Conservation (phyloP, 2,329 filamentous ascomycete species). For the Epichloe sibirici region DNA sequence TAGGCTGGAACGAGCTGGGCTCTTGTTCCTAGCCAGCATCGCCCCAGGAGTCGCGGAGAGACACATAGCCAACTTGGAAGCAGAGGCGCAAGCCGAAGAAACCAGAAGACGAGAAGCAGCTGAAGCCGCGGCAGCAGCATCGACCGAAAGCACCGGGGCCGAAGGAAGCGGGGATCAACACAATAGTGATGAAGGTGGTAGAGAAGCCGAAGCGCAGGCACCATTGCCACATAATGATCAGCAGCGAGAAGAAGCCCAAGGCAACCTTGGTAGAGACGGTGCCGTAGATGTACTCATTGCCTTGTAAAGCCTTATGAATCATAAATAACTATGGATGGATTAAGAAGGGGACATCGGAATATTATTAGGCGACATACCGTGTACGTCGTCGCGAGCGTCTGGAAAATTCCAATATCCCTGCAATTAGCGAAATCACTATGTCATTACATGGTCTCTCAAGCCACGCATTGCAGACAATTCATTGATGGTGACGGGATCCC, state of each 20-base stretch:
- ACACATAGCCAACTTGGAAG: slow-evolving; percentile 48
- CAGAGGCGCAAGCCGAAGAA: slow-evolving; percentile 33
- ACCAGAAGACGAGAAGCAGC: slow-evolving; percentile 29
- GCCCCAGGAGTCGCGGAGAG: slow-evolving; percentile 53
- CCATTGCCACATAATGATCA: slow-evolving; percentile 2
- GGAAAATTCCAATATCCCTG: neutral
- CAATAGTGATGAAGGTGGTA: neutral
- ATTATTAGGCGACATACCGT: neutral
- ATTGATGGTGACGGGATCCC: neutral
- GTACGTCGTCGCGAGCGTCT: neutral
- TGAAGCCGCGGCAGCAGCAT: slow-evolving; percentile 14
- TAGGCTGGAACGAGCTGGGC: slow-evolving; percentile 44
- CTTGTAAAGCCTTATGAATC: neutral
- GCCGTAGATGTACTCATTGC: slow-evolving; percentile 4
- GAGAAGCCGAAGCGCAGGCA: slow-evolving; percentile 3
- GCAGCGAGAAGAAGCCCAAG: neutral
- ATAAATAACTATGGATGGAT: neutral
- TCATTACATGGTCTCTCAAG: neutral
- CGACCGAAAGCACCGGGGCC: slow-evolving; percentile 2
- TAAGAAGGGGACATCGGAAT: neutral
- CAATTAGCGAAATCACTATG: neutral
- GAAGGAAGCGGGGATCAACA: neutral
- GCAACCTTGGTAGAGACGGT: neutral
- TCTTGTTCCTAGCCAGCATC: slow-evolving; percentile 54
- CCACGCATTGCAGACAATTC: neutral